Base-by-base conservation (phyloP, 805 yeast species). In the Candida mattraensis region DNA sequence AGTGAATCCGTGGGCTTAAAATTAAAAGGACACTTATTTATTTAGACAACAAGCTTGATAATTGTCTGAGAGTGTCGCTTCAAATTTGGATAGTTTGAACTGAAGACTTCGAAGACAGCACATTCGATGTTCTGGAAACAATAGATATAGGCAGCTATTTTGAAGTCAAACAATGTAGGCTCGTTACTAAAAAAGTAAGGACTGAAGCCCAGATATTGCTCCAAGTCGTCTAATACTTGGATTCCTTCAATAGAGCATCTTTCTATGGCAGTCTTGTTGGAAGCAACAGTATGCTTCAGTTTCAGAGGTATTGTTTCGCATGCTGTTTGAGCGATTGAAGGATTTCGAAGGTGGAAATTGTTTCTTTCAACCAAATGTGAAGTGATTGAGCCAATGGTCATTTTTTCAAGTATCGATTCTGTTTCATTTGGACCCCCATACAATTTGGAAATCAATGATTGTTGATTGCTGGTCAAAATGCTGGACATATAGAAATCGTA, bases 1-100 rank as follows among this genome's bases (percentile, higher is more conserved):
- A 33, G 61, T 63, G 3, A 83, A 83, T 50, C 93, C 89, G 4
- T 83, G 93, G 93, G 54, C 52, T 3, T 55, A 25, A 37, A 10
- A 14, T 26, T 11, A 6, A 7, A 27, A 10, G 9, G 7, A 10
- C 9, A 7, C 13, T 12, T 12, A 28, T 24, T 37, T 22, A 36
- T 26, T 24, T 33, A 50, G 13, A 42, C 26, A 14, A 41, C 48
- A 14, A 26, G 32, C 2, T 30, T 38, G 10, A 50, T 37, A n/a
- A 50, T 45, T 8, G 28, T 13, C n/a, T 44, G 41, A 27, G 47
- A 42, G 23, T 48, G 51, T 5, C 31, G 30, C 16, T 37, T 28
- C 24, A 49, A 28, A 4, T 12, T 20, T 1, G 50, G 42, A 21
- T 30, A 30, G 12, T 27, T 19, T 2, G 13, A 14, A 7, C 12